Base-by-base conservation (phyloP, 306 rosid genomes). In the Cucurbita ficifolia region DNA sequence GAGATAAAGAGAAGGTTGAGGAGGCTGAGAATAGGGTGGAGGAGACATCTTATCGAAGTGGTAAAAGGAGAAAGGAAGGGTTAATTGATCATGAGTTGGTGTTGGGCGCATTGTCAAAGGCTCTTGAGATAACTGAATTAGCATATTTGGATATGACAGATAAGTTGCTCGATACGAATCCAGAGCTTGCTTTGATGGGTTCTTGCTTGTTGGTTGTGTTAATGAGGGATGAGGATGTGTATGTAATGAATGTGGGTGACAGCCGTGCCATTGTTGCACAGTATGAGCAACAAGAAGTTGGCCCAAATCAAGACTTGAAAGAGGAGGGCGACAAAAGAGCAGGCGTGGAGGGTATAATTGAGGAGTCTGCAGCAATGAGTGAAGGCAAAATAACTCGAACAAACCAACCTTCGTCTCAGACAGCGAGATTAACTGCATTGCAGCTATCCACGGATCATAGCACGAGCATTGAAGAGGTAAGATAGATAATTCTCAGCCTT, bases 241-340 rank as follows among this genome's bases (percentile, higher is more conserved):
- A 91, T 78, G 95, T 91, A 70, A 93, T 93, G 97, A 93, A 90
- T 85, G 87, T 93, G n/a, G 98, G 98, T 76, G 98, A 93, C 75
- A 93, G 98, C 73, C 82, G 98, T 21, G 97, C 98, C 18, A 85
- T 93, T 19, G 94, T 90, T 51, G 87, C 79, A 0, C 96, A 90
- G 68, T 88, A 79, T 68, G 89, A 83, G 73, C 83, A 81, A n/a
- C 88, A 81, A 77, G 88, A 86, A 79, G 84, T 78, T 63, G 76
- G 75, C 53, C 83, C 86, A 7, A 81, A 78, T 61, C 51, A 29
- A 36, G 86, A 77, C 53, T 74, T 75, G 19, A 58, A 51, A 33
- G 77, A 22, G 78, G 83, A 76, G 75, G 82, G 79, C 36, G 83
- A 72, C 70, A 79, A 54, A 36, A 83, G 83, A 42, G 79, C 88